Percentiles rank a stretch among this genome's conserved stretches.
Conservation (phyloP, 148 eudicot genomes). For the Silene uniflora region DNA sequence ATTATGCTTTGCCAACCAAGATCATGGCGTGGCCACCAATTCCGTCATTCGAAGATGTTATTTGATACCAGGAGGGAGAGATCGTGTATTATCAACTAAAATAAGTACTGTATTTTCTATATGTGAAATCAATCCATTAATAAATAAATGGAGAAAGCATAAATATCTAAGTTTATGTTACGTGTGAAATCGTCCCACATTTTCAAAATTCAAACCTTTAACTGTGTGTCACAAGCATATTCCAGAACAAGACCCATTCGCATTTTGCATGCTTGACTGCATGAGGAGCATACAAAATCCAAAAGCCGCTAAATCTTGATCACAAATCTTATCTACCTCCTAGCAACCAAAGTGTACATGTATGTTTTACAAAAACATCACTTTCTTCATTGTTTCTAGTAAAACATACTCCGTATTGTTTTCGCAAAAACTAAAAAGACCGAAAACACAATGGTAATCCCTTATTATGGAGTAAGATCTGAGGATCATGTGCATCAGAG, state of each 20-base stretch:
- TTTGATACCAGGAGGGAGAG: too few species aligned
- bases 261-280: neutral
- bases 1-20: too few species aligned
- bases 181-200: neutral
- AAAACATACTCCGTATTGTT: neutral
- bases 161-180: too few species aligned
- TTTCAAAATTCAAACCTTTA: too few species aligned
- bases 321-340: neutral
- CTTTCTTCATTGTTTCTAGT: neutral
- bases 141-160: too few species aligned
- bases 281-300: neutral
- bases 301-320: neutral
- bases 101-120: too few species aligned
- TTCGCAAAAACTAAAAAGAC: neutral
- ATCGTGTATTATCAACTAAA: too few species aligned
- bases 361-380: neutral
- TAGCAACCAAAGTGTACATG: neutral
- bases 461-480: neutral
- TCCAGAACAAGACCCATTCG: neutral
- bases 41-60: too few species aligned
- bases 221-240: neutral
- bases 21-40: too few species aligned
- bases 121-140: too few species aligned
- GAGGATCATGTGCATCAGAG: neutral
- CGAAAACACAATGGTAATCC: neutral